Conservation (phyloP, 441 rosid genomes). For the Mallotus repandus region DNA sequence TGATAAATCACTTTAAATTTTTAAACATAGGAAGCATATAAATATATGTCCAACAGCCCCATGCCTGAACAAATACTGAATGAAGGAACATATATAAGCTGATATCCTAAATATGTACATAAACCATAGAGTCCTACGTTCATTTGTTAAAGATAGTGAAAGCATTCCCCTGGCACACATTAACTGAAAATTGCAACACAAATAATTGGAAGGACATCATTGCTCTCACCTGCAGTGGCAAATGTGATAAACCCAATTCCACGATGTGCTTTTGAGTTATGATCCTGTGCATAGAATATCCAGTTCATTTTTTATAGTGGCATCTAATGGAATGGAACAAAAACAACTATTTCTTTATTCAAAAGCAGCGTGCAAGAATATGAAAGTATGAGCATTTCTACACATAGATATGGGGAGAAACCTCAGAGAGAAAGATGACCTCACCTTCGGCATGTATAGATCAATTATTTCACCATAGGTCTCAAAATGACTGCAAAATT, state of each 20-base stretch:
- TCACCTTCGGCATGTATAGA: constrained; percentile 95
- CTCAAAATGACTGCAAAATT: constrained; percentile 79
- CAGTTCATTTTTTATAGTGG: background rate
- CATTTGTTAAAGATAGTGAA: too few relatives aligned
- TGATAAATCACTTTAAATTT: background rate
- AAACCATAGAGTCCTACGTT: background rate
- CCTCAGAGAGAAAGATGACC: background rate
- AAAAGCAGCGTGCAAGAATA: background rate
- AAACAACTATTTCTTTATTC: background rate
- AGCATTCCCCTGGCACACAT: background rate
- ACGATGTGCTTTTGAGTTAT: constrained; percentile 76
- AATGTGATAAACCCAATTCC: constrained; percentile 96
- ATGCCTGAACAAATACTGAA: background rate
- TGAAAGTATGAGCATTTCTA: background rate
- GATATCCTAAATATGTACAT: background rate
- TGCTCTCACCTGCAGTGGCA: constrained; percentile 59
- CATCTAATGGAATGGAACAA: background rate
- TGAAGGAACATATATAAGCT: background rate
- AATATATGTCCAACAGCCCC: background rate
- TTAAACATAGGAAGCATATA: too few relatives aligned
- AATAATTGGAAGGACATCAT: constrained; percentile 13
- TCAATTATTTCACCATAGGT: constrained; percentile 88
- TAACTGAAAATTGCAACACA: background rate
- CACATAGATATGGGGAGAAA: background rate
- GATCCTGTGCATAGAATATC: constrained; percentile 50